phyloP scores from a whole-genome alignment of 371 early-diverging fungal species.

The Apophysomyces ossiformis region DNA sequence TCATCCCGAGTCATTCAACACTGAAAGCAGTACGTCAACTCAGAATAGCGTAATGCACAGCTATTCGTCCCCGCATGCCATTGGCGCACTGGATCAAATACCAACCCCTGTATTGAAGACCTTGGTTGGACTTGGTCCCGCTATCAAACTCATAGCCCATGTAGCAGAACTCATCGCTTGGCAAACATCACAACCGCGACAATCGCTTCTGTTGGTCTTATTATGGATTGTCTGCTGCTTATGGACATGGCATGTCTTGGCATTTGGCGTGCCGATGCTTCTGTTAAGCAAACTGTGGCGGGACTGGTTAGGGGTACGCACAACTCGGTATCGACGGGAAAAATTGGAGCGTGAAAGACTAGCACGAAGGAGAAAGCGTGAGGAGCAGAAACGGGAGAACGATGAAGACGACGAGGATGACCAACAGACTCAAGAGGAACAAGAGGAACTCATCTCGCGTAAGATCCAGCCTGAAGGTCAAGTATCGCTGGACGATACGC shows the following conservation, averaged over 20 bases:
- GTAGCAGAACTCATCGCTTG: slow-evolving; percentile 25
- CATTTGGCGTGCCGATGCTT: slow-evolving; percentile 31
- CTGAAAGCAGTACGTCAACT: not conserved
- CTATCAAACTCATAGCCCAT: slow-evolving; percentile 17
- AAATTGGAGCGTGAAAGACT: slow-evolving; percentile 30
- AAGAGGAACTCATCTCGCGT: slow-evolving; percentile 32
- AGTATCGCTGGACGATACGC: slow-evolving; percentile 50
- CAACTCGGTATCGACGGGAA: slow-evolving; percentile 30
- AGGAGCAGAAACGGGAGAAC: slow-evolving; percentile 21
- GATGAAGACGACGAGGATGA: slow-evolving; percentile 28
- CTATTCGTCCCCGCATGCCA: slow-evolving; percentile 45
- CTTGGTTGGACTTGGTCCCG: slow-evolving; percentile 36
- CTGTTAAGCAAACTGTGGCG: slow-evolving; percentile 29
- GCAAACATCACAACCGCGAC: slow-evolving; percentile 28
- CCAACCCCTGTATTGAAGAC: slow-evolving; percentile 42
- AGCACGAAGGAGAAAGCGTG: slow-evolving; percentile 21
- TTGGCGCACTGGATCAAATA: slow-evolving; percentile 44
- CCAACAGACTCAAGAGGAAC: slow-evolving; percentile 25
- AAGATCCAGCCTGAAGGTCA: slow-evolving; percentile 35
- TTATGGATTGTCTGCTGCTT: slow-evolving; percentile 34
- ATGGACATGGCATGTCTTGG: slow-evolving; percentile 38
- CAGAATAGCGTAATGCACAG: slow-evolving; percentile 7
- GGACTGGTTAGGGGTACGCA: slow-evolving; percentile 38
- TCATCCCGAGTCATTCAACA: not conserved
- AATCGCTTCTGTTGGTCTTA: slow-evolving; percentile 32